Evolutionary conservation across 768 basidiomycete genomes (phyloP).

Genomic region (Pulveroboletus sp.): DNA sequence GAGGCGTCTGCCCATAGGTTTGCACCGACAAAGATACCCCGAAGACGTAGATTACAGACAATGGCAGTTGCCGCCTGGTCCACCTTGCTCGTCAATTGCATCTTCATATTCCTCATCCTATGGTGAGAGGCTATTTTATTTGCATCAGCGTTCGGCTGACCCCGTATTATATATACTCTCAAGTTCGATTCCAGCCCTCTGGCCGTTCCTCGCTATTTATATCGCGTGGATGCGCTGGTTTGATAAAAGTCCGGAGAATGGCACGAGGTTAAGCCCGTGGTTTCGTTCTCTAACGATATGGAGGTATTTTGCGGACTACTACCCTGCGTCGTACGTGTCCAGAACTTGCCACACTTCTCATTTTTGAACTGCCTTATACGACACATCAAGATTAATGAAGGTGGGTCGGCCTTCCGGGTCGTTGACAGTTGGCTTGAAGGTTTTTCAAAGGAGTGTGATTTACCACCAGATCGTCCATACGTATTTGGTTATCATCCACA

Average conservation of each 20-base stretch:
- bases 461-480: conserved; percentile 89
- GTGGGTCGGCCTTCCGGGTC: conserved; percentile 22
- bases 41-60: conserved; percentile 83
- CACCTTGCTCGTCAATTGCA: conserved; percentile 64
- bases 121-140: conserved; percentile 48
- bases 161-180: neutral
- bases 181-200: conserved; percentile 84
- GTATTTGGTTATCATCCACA: conserved; percentile 99
- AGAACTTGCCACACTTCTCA: neutral
- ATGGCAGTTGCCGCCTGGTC: conserved; percentile 87
- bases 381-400: conserved; percentile 24
- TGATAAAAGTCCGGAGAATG: conserved; percentile 69
- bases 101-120: conserved; percentile 69
- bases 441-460: conserved; percentile 61
- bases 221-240: conserved; percentile 70
- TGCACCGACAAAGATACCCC: conserved; percentile 81
- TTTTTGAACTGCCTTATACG: neutral
- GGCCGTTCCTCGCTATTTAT: conserved; percentile 81
- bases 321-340: conserved; percentile 75
- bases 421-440: neutral
- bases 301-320: conserved; percentile 90
- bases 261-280: conserved; percentile 72
- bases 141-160: neutral
- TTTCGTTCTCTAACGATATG: conserved; percentile 67
- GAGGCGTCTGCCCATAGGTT: conserved; percentile 44